Conservation (phyloP, 2,329 filamentous ascomycete species). For the Fusarium solani-melongenae region DNA sequence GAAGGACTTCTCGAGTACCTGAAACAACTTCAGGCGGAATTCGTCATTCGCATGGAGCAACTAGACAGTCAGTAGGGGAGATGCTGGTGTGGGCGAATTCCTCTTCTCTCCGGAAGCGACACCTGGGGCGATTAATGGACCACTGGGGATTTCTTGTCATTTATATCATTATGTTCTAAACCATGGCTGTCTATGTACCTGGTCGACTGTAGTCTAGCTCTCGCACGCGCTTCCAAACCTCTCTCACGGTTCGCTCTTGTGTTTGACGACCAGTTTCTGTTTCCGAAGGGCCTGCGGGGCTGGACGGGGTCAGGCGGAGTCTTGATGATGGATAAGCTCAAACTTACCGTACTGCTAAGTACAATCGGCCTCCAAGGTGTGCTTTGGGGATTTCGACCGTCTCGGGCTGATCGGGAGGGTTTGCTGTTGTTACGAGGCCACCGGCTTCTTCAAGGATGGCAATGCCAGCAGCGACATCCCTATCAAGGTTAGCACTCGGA, state of each 20-base stretch:
- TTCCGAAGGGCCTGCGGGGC: slow-evolving; percentile 71
- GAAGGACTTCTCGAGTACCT: slow-evolving; percentile 61
- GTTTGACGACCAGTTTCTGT: slow-evolving; percentile 72
- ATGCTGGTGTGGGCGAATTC: neutral
- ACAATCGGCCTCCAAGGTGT: slow-evolving; percentile 74
- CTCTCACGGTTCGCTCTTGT: slow-evolving; percentile 77
- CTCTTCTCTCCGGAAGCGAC: neutral
- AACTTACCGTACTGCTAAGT: slow-evolving; percentile 73
- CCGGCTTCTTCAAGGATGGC: slow-evolving; percentile 79
- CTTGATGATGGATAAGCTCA: too few relatives aligned
- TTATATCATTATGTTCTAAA: neutral
- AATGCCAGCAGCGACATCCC: slow-evolving; percentile 81
- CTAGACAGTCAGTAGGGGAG: slow-evolving; percentile 59
- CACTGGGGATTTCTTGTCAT: neutral
- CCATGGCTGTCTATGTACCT: slow-evolving; percentile 49
- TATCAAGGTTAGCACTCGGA: slow-evolving; percentile 34
- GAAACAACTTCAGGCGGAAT: slow-evolving; percentile 72
- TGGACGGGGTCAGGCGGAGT: slow-evolving; percentile 40
- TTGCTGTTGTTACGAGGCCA: slow-evolving; percentile 78
- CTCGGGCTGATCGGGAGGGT: slow-evolving; percentile 70
- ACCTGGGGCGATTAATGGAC: neutral
- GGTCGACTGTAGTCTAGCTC: slow-evolving; percentile 75
- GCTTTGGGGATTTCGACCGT: slow-evolving; percentile 69
- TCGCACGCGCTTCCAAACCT: slow-evolving; percentile 77
- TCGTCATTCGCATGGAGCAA: slow-evolving; percentile 75